phyloP scores from a whole-genome alignment of 2,329 filamentous ascomycete species.

The Arachnomyces sp. region DNA sequence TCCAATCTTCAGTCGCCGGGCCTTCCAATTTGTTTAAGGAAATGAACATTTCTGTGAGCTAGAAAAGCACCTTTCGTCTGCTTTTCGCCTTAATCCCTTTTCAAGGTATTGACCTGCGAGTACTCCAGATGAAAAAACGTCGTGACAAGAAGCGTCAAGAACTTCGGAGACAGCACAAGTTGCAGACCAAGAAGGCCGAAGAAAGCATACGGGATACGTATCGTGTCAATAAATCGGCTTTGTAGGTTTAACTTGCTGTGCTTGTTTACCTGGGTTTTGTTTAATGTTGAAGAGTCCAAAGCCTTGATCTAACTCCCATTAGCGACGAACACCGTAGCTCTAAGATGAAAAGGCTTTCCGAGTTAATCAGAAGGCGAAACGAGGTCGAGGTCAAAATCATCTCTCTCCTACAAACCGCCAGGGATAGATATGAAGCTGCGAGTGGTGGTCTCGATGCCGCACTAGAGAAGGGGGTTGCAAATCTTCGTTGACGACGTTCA shows the following conservation, averaged over 20 bases:
- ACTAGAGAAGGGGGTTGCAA: slow-evolving; percentile 1
- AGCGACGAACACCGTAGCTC: slow-evolving; percentile 9
- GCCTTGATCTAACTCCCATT: not conserved
- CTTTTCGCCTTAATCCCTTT: not conserved
- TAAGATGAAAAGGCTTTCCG: slow-evolving; percentile 9
- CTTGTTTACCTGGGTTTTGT: too few relatives aligned
- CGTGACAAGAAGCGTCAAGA: slow-evolving; percentile 9
- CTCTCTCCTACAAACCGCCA: slow-evolving; percentile 6
- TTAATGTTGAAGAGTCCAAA: not conserved
- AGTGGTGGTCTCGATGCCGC: not conserved
- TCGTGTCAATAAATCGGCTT: slow-evolving; percentile 4
- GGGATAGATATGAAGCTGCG: slow-evolving; percentile 6
- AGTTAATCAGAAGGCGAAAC: slow-evolving; percentile 11
- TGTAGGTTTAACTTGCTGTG: slow-evolving; percentile 7
- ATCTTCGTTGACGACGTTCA: not conserved
- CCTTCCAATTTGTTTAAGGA: slow-evolving; percentile 10
- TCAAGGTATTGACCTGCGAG: not conserved
- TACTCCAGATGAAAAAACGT: slow-evolving; percentile 9
- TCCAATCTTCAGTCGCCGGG: not conserved
- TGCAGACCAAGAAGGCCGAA: slow-evolving; percentile 9
- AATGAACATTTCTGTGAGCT: slow-evolving; percentile 13
- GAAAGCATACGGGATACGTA: slow-evolving; percentile 5
- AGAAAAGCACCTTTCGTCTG: slow-evolving; percentile 2
- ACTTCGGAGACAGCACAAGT: slow-evolving; percentile 11
- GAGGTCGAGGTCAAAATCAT: slow-evolving; percentile 14